Conservation (phyloP, 1,284 basidiomycete genomes). For the Schizopora paradoxa region DNA sequence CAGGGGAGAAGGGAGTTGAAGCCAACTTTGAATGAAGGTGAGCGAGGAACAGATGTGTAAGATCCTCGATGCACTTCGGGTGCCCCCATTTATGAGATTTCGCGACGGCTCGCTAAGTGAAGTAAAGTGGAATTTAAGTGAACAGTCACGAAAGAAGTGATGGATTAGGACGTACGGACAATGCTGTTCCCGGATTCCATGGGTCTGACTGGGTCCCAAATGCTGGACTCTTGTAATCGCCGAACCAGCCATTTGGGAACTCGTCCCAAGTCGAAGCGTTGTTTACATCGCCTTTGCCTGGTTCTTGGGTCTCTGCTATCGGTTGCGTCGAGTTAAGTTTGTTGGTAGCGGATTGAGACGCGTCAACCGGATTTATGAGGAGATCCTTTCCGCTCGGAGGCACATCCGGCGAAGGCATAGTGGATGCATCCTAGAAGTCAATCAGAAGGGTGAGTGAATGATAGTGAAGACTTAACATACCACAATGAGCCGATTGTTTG, state of each 20-base stretch:
- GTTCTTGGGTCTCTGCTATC: slow-evolving; percentile 42
- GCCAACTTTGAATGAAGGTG: slow-evolving; percentile 70
- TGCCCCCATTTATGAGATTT: too few species aligned
- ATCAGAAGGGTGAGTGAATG: slow-evolving; percentile 6
- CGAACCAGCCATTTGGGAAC: slow-evolving; percentile 98
- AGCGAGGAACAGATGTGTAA: slow-evolving; percentile 75
- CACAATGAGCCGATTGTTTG: slow-evolving; percentile 63
- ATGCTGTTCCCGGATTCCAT: slow-evolving; percentile 42
- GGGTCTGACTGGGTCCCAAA: slow-evolving; percentile 73
- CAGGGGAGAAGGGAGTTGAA: slow-evolving; percentile 87
- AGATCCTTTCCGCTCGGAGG: slow-evolving; percentile 31
- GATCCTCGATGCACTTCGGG: slow-evolving; percentile 65
- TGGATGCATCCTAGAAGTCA: slow-evolving; percentile 5
- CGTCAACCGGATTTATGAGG: slow-evolving; percentile 56
- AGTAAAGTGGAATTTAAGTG: too few species aligned
- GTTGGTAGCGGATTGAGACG: slow-evolving; percentile 51
- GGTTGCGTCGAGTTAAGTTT: slow-evolving; percentile 38
- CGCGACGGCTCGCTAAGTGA: too few species aligned
- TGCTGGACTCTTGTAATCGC: slow-evolving; percentile 94
- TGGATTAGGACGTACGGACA: slow-evolving; percentile 17
- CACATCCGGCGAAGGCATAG: slow-evolving; percentile 23
- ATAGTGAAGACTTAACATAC: slow-evolving; percentile 39
- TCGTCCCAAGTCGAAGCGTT: slow-evolving; percentile 90
- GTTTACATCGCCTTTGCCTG: slow-evolving; percentile 67
- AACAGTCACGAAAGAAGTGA: too few species aligned